Conservation (phyloP, 2,329 filamentous ascomycete genomes). For the Westerdykella ornata region DNA sequence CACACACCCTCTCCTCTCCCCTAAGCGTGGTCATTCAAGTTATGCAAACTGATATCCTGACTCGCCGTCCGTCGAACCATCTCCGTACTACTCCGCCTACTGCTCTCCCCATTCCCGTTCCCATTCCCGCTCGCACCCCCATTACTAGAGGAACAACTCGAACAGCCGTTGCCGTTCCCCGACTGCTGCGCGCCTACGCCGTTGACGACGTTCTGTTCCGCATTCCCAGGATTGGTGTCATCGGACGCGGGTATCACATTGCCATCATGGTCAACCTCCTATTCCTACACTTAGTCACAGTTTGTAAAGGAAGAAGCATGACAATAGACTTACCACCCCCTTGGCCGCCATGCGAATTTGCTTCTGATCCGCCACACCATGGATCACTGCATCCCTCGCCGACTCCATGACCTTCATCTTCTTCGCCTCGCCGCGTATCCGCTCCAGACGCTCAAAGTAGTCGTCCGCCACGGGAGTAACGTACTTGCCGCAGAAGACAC, state of each 20-base stretch:
- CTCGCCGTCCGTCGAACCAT: not conserved
- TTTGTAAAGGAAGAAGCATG: not conserved
- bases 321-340: conserved; percentile 43
- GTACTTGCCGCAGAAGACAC: conserved; percentile 86
- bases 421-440: conserved; percentile 61
- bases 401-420: conserved; percentile 61
- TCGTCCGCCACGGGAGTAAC: conserved; percentile 69
- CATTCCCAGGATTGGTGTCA: conserved; percentile 14
- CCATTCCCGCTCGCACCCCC: conserved; percentile 20
- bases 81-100: conserved; percentile 36
- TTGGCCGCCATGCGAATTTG: conserved; percentile 58
- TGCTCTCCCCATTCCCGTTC: conserved; percentile 36
- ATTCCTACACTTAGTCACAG: conserved; percentile 7
- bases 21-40: conserved; percentile 40
- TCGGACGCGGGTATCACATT: conserved; percentile 49
- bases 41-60: conserved; percentile 58
- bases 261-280: conserved; percentile 49
- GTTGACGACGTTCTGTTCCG: conserved; percentile 22
- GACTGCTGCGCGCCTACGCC: conserved; percentile 11
- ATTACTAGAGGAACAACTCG: conserved; percentile 10
- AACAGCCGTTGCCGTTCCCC: conserved; percentile 11
- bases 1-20: not conserved
- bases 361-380: conserved; percentile 54
- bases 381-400: conserved; percentile 58
- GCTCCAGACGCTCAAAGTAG: conserved; percentile 77